Base-by-base conservation (phyloP, 148 eudicot genomes). In the Persicaria maculosa region DNA sequence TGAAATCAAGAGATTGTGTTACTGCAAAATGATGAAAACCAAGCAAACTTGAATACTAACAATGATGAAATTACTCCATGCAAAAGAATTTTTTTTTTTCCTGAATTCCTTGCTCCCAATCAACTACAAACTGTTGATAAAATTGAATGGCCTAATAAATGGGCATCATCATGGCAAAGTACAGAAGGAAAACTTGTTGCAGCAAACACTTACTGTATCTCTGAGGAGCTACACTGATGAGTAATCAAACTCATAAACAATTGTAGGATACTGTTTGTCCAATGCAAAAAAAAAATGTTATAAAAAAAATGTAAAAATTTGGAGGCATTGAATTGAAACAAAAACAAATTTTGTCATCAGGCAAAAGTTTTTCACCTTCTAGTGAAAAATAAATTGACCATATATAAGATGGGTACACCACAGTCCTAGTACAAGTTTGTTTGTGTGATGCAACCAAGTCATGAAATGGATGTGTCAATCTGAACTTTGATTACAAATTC, bases 61-160 rank as follows among this genome's bases (percentile, higher is more conserved):
- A 65, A 65, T 65, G 47, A 65, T 65, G 70, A 65, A 65, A 43
- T 65, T 65, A 65, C 36, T 64, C 46, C 69, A 64, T 64, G 69
- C 69, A 64, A 64, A 31, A 65, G 68, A 62, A 31, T 62, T 36
- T 14, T 19, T 57, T 31, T 62, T 36, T 12, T 19, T 31, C 20
- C 64, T 57, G 64, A 57, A 57, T 57, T 57, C 64, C 31, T 57
- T 50, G 53, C 53, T 50, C 3, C 20, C 12, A 57, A 20, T 19
- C 20, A 57, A 7, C 22, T 57, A 59, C 40, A 31, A 31, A 31
- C 43, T 59, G 12, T n/a, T 65, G 17, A 65, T 17, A 31, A 65
- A 65, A 65, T 36, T 65, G 17, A 65, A 65, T 36, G 46, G 2
- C 47, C 43, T 62, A 62, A 6, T 65, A 65, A 65, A 65, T 65